Percentiles rank a stretch among this genome's conserved stretches.
These are phyloP conservation scores for Kluyveromyces dobzhanskii DNA, from an alignment of 805 yeast genomes.

Conservation along the genomic window DNA sequence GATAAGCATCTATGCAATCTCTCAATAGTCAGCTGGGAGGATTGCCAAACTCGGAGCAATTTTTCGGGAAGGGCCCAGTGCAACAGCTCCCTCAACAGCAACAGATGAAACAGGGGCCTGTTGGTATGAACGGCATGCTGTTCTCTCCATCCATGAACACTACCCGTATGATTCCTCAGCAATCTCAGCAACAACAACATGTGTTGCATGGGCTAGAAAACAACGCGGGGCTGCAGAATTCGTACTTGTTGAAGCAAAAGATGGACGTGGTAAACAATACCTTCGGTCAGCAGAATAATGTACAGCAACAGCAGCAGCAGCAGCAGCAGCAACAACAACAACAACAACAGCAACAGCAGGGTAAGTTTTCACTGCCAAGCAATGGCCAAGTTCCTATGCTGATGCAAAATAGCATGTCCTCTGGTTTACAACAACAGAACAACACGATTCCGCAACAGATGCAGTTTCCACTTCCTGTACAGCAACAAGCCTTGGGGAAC, in stretches of 20 bases:
- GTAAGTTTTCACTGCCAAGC: slow-evolving; percentile 8
- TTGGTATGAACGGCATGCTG: slow-evolving; percentile 24
- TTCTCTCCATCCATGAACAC: slow-evolving; percentile 24
- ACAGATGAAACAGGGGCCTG: slow-evolving; percentile 18
- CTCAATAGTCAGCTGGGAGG: slow-evolving; percentile 23
- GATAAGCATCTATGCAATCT: slow-evolving; percentile 18
- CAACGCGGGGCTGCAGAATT: slow-evolving; percentile 16
- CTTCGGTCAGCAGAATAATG: slow-evolving; percentile 12
- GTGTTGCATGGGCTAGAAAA: slow-evolving; percentile 11
- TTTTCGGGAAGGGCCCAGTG: slow-evolving; percentile 10
- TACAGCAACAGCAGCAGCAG: slow-evolving; percentile 9
- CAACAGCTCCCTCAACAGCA: slow-evolving; percentile 13
- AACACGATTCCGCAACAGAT: slow-evolving; percentile 16
- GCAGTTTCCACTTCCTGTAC: slow-evolving; percentile 14
- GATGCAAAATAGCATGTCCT: slow-evolving; percentile 7
- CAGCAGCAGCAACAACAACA: slow-evolving; percentile 9
- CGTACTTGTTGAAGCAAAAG: slow-evolving; percentile 24
- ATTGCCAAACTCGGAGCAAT: slow-evolving; percentile 25
- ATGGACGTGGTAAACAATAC: slow-evolving; percentile 15
- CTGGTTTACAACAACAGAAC: slow-evolving; percentile 8
- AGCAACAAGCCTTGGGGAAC: slow-evolving; percentile 19
- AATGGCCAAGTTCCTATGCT: slow-evolving; percentile 8
- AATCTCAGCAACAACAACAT: slow-evolving; percentile 13
- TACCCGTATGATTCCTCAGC: slow-evolving; percentile 19
- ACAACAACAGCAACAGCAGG: slow-evolving; percentile 10